These are phyloP conservation scores for Ocimum tenuiflorum DNA, from an alignment of 257 asterid genomes.

Conservation along the genomic window DNA sequence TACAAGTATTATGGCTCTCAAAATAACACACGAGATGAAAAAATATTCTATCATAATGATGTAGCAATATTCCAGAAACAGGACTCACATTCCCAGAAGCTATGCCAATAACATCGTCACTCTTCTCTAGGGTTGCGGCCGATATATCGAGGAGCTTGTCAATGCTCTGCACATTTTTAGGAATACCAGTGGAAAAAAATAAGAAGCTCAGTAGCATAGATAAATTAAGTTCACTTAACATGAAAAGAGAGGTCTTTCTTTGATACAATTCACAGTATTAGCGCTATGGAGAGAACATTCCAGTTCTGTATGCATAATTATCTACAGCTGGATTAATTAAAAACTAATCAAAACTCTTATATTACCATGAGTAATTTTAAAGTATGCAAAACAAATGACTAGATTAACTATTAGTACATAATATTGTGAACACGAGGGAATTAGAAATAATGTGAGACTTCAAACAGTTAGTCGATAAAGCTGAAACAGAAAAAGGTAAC, in stretches of 20 bases:
- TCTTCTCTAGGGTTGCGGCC: constrained; percentile 46
- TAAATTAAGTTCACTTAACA: constrained; percentile 6
- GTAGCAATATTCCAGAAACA: background rate
- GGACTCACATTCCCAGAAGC: constrained; percentile 38
- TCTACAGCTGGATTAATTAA: background rate
- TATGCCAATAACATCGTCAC: constrained; percentile 44
- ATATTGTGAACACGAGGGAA: background rate
- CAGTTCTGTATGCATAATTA: background rate
- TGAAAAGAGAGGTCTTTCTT: background rate
- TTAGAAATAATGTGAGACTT: constrained; percentile 2
- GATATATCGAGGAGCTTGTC: constrained; percentile 65
- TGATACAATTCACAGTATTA: constrained; percentile 12
- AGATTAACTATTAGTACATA: background rate
- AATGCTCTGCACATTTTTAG: constrained; percentile 55
- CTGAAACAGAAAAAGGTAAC: background rate
- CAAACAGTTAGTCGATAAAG: background rate
- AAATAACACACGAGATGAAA: background rate
- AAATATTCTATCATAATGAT: background rate
- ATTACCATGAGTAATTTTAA: background rate
- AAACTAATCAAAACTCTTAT: background rate
- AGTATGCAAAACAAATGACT: constrained; percentile 1
- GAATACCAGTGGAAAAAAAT: constrained; percentile 16
- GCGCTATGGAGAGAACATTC: background rate
- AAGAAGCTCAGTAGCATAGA: constrained; percentile 12
- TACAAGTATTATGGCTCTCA: background rate